Conservation (phyloP, 495 filamentous ascomycete species). For the Tuber melanosporum region DNA sequence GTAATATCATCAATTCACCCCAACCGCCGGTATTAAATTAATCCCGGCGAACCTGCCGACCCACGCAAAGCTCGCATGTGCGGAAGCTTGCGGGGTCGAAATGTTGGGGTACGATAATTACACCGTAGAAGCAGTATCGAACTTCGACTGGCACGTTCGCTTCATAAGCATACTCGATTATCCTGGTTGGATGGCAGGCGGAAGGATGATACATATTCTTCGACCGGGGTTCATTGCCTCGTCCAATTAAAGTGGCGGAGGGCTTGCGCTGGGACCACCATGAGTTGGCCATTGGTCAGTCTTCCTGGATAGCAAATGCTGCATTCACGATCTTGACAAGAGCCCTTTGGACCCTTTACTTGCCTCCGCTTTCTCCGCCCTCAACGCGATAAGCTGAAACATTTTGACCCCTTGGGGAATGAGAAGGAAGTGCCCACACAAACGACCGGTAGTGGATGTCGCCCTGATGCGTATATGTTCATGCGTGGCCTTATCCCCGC, state of each 20-base stretch:
- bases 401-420: not conserved
- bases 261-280: not conserved
- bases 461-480: not conserved
- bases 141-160: not conserved
- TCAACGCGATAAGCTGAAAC: not conserved
- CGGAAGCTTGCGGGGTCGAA: not conserved
- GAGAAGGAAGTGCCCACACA: not conserved
- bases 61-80: not conserved
- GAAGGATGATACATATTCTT: not conserved
- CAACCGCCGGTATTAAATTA: not conserved
- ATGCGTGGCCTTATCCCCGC: constrained; percentile 2
- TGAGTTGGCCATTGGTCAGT: not conserved
- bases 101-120: not conserved
- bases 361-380: constrained; percentile 1
- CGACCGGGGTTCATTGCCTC: not conserved
- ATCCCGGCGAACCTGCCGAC: constrained; percentile 4
- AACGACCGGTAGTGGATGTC: not conserved
- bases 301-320: not conserved
- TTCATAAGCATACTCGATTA: not conserved
- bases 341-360: not conserved
- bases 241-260: not conserved
- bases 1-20: not conserved
- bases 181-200: not conserved
- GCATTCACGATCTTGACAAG: not conserved
- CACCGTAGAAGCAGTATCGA: not conserved